phyloP scores from a whole-genome alignment of 2,329 filamentous ascomycete species.

The Xylariales sp. region DNA sequence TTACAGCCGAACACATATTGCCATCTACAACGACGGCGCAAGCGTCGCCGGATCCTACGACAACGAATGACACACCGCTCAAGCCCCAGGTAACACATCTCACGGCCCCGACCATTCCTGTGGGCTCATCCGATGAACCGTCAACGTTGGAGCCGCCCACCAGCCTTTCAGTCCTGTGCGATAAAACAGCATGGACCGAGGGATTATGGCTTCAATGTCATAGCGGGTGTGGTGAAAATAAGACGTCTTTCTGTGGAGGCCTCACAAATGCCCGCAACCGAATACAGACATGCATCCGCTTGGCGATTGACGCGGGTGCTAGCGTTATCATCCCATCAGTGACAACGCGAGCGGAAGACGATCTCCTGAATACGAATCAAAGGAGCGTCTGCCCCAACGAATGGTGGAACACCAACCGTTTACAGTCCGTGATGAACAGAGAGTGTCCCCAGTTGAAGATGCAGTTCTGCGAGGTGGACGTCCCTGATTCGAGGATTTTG shows the following conservation, averaged over 20 bases:
- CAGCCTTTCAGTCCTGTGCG: slow-evolving; percentile 10
- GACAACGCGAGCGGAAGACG: not conserved
- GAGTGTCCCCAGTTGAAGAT: not conserved
- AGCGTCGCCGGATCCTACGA: not conserved
- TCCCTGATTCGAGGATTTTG: not conserved
- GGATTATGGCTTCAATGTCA: slow-evolving; percentile 10
- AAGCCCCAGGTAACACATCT: too few relatives aligned
- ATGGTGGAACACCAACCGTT: not conserved
- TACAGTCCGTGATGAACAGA: not conserved
- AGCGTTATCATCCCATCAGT: slow-evolving; percentile 7
- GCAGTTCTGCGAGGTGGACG: not conserved
- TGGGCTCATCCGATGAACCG: too few relatives aligned
- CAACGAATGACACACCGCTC: not conserved
- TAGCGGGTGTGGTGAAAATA: slow-evolving; percentile 6
- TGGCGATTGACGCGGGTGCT: slow-evolving; percentile 11
- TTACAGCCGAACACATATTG: not conserved
- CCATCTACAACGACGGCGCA: not conserved
- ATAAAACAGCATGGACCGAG: slow-evolving; percentile 10
- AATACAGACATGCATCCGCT: slow-evolving; percentile 10
- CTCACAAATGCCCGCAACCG: slow-evolving; percentile 10
- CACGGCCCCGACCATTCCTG: too few relatives aligned
- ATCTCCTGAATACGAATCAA: not conserved
- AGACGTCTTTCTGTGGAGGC: slow-evolving; percentile 9
- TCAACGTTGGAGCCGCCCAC: not conserved
- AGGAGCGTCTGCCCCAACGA: not conserved